Conservation (phyloP, 2,329 filamentous ascomycete genomes). For the Cryphonectria nitschkei region DNA sequence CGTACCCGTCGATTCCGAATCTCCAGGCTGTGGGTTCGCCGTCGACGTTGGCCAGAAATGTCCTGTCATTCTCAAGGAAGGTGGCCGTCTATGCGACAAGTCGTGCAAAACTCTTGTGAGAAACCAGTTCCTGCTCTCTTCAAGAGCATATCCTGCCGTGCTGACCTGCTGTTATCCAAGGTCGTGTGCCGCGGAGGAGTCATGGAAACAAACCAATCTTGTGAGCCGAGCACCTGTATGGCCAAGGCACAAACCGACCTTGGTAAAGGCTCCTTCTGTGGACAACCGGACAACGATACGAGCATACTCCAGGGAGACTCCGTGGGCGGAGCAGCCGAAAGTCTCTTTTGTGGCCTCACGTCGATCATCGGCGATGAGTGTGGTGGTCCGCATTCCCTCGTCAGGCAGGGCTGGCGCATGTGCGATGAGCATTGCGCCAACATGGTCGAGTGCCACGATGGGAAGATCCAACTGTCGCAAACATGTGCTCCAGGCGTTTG, state of each 20-base stretch:
- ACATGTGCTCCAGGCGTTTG: background rate
- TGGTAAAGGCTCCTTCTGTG: constrained; percentile 4
- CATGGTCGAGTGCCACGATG: constrained; percentile 1
- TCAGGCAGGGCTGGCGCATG: constrained; percentile 1
- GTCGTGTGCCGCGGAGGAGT: constrained; percentile 1
- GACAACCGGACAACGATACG: background rate
- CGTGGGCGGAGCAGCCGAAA: no score
- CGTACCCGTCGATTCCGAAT: background rate
- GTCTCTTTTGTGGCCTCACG: background rate
- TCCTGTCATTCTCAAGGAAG: background rate
- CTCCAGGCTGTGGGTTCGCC: background rate
- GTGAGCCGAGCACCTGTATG: background rate
- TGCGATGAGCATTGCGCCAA: background rate
- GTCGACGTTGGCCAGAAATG: constrained; percentile 1
- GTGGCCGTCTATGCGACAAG: background rate
- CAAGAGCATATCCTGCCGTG: background rate
- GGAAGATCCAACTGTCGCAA: background rate
- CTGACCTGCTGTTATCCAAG: background rate
- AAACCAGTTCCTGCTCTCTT: background rate
- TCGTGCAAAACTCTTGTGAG: background rate
- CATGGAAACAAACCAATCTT: background rate
- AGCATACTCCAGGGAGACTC: background rate
- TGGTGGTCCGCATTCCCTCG: background rate
- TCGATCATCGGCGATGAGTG: background rate
- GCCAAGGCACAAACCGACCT: background rate